Evolutionary conservation across 1,284 basidiomycete genomes (phyloP).

Genomic region (Heliocybe sulcata): DNA sequence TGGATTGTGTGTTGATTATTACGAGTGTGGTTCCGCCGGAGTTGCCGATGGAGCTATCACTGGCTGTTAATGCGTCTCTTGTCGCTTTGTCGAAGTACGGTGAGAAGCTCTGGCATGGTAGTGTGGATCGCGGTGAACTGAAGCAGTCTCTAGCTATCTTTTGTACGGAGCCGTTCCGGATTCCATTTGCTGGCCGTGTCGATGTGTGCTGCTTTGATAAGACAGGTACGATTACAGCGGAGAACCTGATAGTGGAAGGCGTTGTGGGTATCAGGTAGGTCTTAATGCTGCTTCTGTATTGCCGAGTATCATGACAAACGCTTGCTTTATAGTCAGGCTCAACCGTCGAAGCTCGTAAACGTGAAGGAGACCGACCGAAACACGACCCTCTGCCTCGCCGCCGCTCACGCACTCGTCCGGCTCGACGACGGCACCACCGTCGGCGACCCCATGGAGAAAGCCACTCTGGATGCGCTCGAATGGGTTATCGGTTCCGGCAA

Average conservation of each 20-base stretch:
- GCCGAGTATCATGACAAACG: background rate
- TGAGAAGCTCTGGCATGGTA: slow-evolving; percentile 23
- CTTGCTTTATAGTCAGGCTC: slow-evolving; percentile 32
- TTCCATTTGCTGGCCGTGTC: slow-evolving; percentile 87
- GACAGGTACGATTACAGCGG: slow-evolving; percentile 94
- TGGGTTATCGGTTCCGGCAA: slow-evolving; percentile 87
- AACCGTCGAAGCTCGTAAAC: slow-evolving; percentile 66
- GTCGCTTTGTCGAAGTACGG: slow-evolving; percentile 91
- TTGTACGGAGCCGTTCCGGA: slow-evolving; percentile 96
- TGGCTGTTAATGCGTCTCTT: slow-evolving; percentile 91
- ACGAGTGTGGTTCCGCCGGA: slow-evolving; percentile 96
- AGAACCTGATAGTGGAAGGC: slow-evolving; percentile 91
- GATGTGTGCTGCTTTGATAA: slow-evolving; percentile 98
- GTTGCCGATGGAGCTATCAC: slow-evolving; percentile 90
- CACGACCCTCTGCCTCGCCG: slow-evolving; percentile 85
- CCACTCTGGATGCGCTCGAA: slow-evolving; percentile 85
- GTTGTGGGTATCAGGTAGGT: slow-evolving; percentile 82
- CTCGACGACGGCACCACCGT: slow-evolving; percentile 91
- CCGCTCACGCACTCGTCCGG: slow-evolving; percentile 92
- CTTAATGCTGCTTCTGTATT: background rate
- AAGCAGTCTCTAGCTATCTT: slow-evolving; percentile 67
- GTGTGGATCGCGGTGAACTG: background rate
- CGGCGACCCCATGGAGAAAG: slow-evolving; percentile 99
- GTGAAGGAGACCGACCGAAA: slow-evolving; percentile 73
- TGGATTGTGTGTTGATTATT: slow-evolving; percentile 92